Conservation (phyloP, 495 filamentous ascomycete genomes). For the Hypomontagnella submonticulosa region DNA sequence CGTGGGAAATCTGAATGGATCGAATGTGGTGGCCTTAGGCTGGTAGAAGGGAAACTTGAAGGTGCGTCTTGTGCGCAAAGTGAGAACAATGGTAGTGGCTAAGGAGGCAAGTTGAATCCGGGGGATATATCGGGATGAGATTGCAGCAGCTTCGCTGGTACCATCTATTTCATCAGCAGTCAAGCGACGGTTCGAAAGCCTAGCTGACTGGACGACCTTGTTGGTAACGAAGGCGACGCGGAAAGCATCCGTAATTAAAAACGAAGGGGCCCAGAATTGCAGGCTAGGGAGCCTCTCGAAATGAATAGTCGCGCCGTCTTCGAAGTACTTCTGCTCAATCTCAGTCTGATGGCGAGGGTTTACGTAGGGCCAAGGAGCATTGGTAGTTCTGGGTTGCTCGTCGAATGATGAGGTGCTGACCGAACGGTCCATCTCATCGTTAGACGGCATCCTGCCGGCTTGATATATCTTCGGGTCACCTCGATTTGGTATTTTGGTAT, state of each 20-base stretch:
- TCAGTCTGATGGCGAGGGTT: conserved; percentile 10
- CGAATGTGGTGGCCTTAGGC: conserved; percentile 25
- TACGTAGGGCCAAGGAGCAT: conserved; percentile 35
- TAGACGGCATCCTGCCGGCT: conserved; percentile 23
- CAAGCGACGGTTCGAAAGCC: conserved; percentile 20
- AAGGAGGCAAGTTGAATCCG: neutral
- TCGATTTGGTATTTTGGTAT: neutral
- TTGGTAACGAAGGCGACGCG: neutral
- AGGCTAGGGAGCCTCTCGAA: conserved; percentile 34
- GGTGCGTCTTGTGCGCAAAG: neutral
- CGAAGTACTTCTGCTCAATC: conserved; percentile 38
- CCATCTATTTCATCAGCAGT: conserved; percentile 33
- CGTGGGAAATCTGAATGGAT: conserved; percentile 33
- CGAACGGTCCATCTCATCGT: conserved; percentile 1
- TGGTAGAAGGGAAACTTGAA: conserved; percentile 43
- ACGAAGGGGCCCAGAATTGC: conserved; percentile 20
- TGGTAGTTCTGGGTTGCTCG: conserved; percentile 2
- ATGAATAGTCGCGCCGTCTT: conserved; percentile 41
- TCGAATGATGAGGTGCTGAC: neutral
- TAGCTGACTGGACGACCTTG: conserved; percentile 5
- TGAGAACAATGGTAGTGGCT: neutral
- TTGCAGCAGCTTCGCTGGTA: conserved; percentile 24
- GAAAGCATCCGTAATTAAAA: neutral
- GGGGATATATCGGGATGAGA: neutral
- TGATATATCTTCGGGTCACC: neutral